These are phyloP conservation scores for Entophlyctis luteolus DNA, from an alignment of 192 early-diverging fungal genomes.

Conservation along the genomic window DNA sequence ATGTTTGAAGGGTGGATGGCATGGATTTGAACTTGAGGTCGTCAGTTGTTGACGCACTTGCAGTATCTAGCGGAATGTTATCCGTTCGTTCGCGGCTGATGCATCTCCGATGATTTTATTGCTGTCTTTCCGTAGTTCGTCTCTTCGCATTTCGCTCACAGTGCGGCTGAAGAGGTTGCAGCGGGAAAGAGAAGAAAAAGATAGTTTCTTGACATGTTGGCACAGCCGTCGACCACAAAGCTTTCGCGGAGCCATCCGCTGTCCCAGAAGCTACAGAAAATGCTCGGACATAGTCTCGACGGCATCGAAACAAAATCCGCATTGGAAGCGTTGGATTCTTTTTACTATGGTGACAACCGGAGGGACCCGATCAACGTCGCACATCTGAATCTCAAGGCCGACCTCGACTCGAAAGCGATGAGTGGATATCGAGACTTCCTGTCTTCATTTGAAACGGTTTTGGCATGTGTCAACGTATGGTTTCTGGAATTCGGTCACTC, in stretches of 20 bases:
- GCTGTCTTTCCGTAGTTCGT: too few species aligned
- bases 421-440: slow-evolving; percentile 23
- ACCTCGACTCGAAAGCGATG: slow-evolving; percentile 9
- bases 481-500: too few species aligned
- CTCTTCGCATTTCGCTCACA: too few species aligned
- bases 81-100: too few species aligned
- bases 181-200: too few species aligned
- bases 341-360: slow-evolving; percentile 63
- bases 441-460: slow-evolving; percentile 52
- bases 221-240: slow-evolving; percentile 1
- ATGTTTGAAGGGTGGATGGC: slow-evolving; percentile 91
- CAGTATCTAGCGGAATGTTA: too few species aligned
- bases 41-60: too few species aligned
- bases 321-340: slow-evolving; percentile 57
- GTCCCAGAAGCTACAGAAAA: slow-evolving; percentile 42
- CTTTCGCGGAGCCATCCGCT: slow-evolving; percentile 44
- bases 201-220: too few species aligned
- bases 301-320: slow-evolving; percentile 62
- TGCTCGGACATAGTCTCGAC: slow-evolving; percentile 54
- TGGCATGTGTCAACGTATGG: slow-evolving; percentile 27
- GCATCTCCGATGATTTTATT: too few species aligned
- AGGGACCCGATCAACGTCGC: slow-evolving; percentile 53
- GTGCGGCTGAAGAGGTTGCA: too few species aligned
- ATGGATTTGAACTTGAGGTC: slow-evolving; percentile 62
- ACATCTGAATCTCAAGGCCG: slow-evolving; percentile 33